Conservation (phyloP, 768 basidiomycete genomes). For the Solioccasus polychromus region DNA sequence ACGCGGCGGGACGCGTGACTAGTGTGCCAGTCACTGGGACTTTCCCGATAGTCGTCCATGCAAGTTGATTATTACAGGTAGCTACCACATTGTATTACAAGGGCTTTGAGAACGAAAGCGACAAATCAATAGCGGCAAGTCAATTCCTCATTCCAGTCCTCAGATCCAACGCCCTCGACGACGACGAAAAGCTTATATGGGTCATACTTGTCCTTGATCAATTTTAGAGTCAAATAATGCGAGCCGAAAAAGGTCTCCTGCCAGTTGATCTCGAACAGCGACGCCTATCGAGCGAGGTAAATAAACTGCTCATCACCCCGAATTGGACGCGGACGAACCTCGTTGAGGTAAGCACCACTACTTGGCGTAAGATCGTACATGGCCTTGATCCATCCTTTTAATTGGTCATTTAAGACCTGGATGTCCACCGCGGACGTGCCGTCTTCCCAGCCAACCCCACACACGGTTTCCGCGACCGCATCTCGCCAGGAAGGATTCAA, state of each 20-base stretch:
- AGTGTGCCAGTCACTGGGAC: too few species aligned
- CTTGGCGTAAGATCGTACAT: conserved; percentile 32
- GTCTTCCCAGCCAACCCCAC: conserved; percentile 20
- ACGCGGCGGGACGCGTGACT: too few species aligned
- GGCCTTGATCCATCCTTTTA: conserved; percentile 19
- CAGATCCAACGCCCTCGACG: conserved; percentile 25
- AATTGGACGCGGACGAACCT: conserved; percentile 31
- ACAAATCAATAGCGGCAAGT: conserved; percentile 16
- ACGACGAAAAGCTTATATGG: conserved; percentile 8
- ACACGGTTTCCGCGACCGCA: conserved; percentile 32
- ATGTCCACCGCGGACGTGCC: conserved; percentile 16
- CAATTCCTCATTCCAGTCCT: conserved; percentile 13
- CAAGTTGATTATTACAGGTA: too few species aligned
- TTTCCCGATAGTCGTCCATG: too few species aligned
- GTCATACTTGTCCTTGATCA: conserved; percentile 36
- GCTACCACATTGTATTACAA: too few species aligned
- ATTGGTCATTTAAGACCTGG: conserved; percentile 2
- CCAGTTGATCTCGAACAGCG: conserved; percentile 39
- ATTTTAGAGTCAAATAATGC: conserved; percentile 38
- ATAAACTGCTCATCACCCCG: too few species aligned
- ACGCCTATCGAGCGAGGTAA: conserved; percentile 38
- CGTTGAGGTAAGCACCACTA: conserved; percentile 46
- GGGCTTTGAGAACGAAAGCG: too few species aligned
- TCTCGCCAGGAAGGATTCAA: conserved; percentile 48
- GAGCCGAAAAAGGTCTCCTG: conserved; percentile 44